Conservation (phyloP, 2,329 filamentous ascomycete species). For the Microcyclospora tardicrescens region DNA sequence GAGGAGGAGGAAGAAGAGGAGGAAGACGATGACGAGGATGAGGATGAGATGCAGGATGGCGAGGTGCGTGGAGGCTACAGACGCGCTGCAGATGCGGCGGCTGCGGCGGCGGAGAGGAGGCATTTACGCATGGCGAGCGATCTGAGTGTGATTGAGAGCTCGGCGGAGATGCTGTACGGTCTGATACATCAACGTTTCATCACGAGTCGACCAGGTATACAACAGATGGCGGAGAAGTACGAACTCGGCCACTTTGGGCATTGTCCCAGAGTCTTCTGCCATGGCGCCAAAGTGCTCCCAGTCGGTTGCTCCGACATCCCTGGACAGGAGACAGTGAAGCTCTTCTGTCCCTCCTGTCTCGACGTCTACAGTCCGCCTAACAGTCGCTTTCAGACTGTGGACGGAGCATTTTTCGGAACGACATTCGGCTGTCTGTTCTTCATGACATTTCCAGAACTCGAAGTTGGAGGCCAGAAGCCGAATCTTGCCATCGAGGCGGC, state of each 20-base stretch:
- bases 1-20: constrained; percentile 57
- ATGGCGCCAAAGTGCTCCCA: constrained; percentile 76
- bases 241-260: constrained; percentile 91
- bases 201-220: constrained; percentile 87
- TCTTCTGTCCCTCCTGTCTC: constrained; percentile 92
- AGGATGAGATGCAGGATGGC: constrained; percentile 44
- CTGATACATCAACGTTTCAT: constrained; percentile 98
- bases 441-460: constrained; percentile 94
- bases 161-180: constrained; percentile 94
- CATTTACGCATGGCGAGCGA: constrained; percentile 83
- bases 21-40: constrained; percentile 42
- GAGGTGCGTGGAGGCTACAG: constrained; percentile 30
- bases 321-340: constrained; percentile 92
- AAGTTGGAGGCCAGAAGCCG: constrained; percentile 43
- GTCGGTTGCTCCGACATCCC: constrained; percentile 91
- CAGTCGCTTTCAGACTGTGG: constrained; percentile 91
- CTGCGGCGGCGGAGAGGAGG: constrained; percentile 50
- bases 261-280: constrained; percentile 90
- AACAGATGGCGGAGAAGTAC: constrained; percentile 99
- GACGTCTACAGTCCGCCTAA: constrained; percentile 97
- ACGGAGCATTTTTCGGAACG: constrained; percentile 94
- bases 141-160: constrained; percentile 88
- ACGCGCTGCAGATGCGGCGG: constrained; percentile 16
- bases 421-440: constrained; percentile 96
- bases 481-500: not conserved